Percentiles rank a stretch among this genome's conserved stretches.
These are phyloP conservation scores for Ceratobasidium sp. DNA, from an alignment of 1,284 basidiomycete genomes.

Conservation along the genomic window DNA sequence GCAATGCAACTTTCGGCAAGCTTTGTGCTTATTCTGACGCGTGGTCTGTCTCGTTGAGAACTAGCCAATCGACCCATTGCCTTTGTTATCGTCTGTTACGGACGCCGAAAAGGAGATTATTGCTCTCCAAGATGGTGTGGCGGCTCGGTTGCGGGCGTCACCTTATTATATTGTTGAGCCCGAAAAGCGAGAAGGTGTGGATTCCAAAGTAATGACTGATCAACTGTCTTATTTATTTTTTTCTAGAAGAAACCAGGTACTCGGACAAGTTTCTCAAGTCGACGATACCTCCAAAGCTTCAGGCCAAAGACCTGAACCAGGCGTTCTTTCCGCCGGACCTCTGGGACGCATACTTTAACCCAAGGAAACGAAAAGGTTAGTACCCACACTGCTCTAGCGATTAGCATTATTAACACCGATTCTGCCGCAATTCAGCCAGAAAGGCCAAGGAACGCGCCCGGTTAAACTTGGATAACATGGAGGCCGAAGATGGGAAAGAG, in stretches of 20 bases:
- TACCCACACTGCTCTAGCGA: background rate
- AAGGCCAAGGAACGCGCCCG: constrained; percentile 50
- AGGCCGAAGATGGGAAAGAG: constrained; percentile 40
- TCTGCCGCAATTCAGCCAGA: constrained; percentile 47
- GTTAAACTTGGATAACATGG: constrained; percentile 43
- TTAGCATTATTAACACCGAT: background rate
- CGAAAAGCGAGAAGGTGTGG: constrained; percentile 67
- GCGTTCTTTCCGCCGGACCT: constrained; percentile 79
- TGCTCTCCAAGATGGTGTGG: constrained; percentile 70
- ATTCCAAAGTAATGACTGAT: constrained; percentile 17
- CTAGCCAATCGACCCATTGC: constrained; percentile 65
- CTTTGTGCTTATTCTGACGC: background rate
- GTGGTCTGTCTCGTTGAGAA: constrained; percentile 15
- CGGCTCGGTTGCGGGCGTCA: constrained; percentile 66
- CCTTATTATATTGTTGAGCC: constrained; percentile 75
- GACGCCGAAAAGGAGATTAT: constrained; percentile 68
- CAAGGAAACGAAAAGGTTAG: constrained; percentile 65
- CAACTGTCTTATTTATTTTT: constrained; percentile 9
- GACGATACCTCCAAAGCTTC: constrained; percentile 62
- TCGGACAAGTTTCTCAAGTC: constrained; percentile 76
- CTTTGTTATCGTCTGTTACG: constrained; percentile 67
- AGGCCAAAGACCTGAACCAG: constrained; percentile 69
- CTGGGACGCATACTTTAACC: constrained; percentile 78
- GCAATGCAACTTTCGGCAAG: constrained; percentile 47
- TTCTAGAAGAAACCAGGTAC: constrained; percentile 71